Base-by-base conservation (phyloP, 257 asterid genomes). In the Anisodus tanguticus region DNA sequence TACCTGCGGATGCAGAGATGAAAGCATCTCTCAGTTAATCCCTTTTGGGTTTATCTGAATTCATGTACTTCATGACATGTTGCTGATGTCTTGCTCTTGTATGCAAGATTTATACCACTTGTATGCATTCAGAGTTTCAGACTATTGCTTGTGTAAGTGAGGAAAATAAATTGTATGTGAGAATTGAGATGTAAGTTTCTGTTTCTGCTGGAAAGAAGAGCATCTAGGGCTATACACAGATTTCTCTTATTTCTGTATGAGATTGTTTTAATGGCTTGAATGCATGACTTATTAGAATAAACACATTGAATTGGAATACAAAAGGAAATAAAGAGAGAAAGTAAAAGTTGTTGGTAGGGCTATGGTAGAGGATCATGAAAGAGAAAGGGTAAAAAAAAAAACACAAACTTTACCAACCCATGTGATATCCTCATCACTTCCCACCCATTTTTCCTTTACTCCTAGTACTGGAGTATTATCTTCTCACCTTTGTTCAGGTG, bases 401-500 rank as follows among this genome's bases (percentile, higher is more conserved):
- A 76, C 64, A 76, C 22, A 45, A 51, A 53, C 81, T 76, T 76
- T 76, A 12, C 47, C 81, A 76, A 26, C 63, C 81, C 81, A 76
- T 51, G 81, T 26, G 81, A 53, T 76, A 53, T 76, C 81, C 81
- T 51, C 81, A 76, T 76, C 81, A 53, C 47, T 76, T 22, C 64
- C 81, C 81, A 51, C 81, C 58, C 12, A 76, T 76, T 3, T 51
- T 53, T 76, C 62, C 22, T 53, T 76, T 26, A 31, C 15, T 26
- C n/a, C 47, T 26, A 26, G 9, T 26, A 53, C 63, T 12, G 64
- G 6, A 51, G 81, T 53, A 53, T 53, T 53, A 76, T 76, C 64
- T 76, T 76, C 81, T 12, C 35, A 31, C 63, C 81, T 76, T 26
- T 76, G 81, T 76, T 26, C 81, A 76, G 81, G 81, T 51, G 4